Base-by-base conservation (phyloP, 257 asterid genomes). In the Solanum dulcamara region DNA sequence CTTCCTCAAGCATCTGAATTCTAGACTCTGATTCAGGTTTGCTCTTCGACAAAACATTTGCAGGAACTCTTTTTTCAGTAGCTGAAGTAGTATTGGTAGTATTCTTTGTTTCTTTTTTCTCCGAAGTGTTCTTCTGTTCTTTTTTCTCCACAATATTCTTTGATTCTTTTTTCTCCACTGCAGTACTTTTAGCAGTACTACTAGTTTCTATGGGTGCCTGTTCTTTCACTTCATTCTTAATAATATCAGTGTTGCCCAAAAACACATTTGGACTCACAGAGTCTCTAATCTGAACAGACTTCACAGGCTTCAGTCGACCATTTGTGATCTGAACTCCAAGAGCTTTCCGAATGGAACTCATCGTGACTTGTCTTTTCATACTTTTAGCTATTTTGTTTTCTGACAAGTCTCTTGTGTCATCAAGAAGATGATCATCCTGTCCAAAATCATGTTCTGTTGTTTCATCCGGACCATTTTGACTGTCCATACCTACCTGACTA, bases 1-100 rank as follows among this genome's bases (percentile, higher is more conserved):
- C 99, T 59, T 92, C 97, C 90, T 96, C 97, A 4, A 96, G 95
- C 92, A 90, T 90, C 89, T 94, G 90, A 20, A 87, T 85, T 87
- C 91, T 90, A 37, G 86, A 48, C 86, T 91, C 90, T 87, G 90
- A 87, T 82, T 92, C 97, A 67, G 87, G 89, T 85, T 87, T 86
- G 74, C 85, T 81, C 13, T 87, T 90, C 70, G 88, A 84, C 86
- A 67, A 46, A 70, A 89, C 90, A 85, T 53, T 72, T 82, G 46
- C 85, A 10, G 84, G 80, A 62, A 83, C 40, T 62, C 79, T 66
- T 40, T 82, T 82, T 60, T 82, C 85, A 55, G 38, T 59, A 26
- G 79, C 72, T 40, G 79, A 42, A 40, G 75, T 82, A 40, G 75
- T 82, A 60, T 1, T 84, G 24, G 30, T 28, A 59, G 33, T 6